Percentiles rank a stretch among this genome's conserved stretches.
Conservation (phyloP, 2,329 filamentous ascomycete genomes). For the Fusarium haematococcum region DNA sequence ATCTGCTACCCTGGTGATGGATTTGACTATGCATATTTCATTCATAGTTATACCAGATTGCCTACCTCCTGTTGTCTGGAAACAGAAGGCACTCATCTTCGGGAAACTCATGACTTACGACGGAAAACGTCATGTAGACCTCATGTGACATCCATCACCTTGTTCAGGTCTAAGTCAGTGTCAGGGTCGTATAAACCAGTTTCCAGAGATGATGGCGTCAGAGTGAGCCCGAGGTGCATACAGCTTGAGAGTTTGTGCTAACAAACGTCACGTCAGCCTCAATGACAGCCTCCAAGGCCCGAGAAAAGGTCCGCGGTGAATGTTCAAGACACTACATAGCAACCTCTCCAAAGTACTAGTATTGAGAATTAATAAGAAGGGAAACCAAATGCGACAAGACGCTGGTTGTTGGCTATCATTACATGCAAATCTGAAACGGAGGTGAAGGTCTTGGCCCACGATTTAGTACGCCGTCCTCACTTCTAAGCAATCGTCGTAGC, state of each 20-base stretch:
- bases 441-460: not conserved
- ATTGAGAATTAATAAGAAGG: not conserved
- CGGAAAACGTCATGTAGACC: not conserved
- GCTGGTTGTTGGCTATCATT: not conserved
- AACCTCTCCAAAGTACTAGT: not conserved
- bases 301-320: not conserved
- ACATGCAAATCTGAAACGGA: not conserved
- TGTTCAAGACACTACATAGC: not conserved
- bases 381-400: not conserved
- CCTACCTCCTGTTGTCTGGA: not conserved
- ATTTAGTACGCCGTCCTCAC: not conserved
- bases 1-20: not conserved
- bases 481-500: not conserved
- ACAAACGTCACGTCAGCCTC: not conserved
- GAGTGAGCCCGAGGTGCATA: not conserved
- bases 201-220: not conserved
- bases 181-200: not conserved
- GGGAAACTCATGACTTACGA: not conserved
- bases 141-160: not conserved
- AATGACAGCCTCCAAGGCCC: not conserved
- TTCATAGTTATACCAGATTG: not conserved
- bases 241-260: not conserved
- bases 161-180: not conserved
- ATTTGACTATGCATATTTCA: not conserved
- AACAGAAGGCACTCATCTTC: not conserved